Base-by-base conservation (phyloP, 2,329 filamentous ascomycete genomes). In the Pseudocercospora fuligena region DNA sequence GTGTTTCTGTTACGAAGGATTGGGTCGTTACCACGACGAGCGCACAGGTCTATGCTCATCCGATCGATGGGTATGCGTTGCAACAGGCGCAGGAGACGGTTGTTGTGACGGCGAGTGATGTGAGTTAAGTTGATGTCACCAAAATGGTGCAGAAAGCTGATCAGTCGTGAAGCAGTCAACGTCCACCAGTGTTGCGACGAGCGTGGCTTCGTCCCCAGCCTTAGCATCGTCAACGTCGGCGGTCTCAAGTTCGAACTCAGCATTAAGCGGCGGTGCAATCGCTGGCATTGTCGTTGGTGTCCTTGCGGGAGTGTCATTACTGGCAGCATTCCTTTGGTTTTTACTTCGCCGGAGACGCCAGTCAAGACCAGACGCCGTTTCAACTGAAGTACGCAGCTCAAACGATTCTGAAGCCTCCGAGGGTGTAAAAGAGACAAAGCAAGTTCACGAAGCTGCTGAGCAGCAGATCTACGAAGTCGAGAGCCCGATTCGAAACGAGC, bases 11-110 rank as follows among this genome's bases (percentile, higher is more conserved):
- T 21, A 66, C 68, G 6, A 56, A 54, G n/a, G 58, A 60, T 1
- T 63, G 62, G 29, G 61, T 63, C 8, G 60, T 56, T 5, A 69
- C 54, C 4, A 64, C 46, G 2, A 59, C 40, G 8, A 56, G 54
- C n/a, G 61, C 36, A 9, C 60, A 64, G 33, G 60, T 70, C 4
- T 68, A 68, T 53, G 66, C 68, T 5, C 63, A 66, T 56, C 65
- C 66, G 5, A 70, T 70, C 21, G 68, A 68, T 62, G 68, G 68
- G 2, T 68, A 68, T 54, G 66, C 64, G 5, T 8, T 66, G 3
- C 43, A 61, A 29, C 29, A 60, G 27, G 33, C 64, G 14, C 64
- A 66, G 47, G 36, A 64, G n/a, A 64, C 65, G 12, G 46, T 64
- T 25, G 47, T 61, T 40, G 47, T 67, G 9, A 54, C 61, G 19